Evolutionary conservation across 2,329 filamentous ascomycete genomes (phyloP).

Genomic region (Fusarium continuum): DNA sequence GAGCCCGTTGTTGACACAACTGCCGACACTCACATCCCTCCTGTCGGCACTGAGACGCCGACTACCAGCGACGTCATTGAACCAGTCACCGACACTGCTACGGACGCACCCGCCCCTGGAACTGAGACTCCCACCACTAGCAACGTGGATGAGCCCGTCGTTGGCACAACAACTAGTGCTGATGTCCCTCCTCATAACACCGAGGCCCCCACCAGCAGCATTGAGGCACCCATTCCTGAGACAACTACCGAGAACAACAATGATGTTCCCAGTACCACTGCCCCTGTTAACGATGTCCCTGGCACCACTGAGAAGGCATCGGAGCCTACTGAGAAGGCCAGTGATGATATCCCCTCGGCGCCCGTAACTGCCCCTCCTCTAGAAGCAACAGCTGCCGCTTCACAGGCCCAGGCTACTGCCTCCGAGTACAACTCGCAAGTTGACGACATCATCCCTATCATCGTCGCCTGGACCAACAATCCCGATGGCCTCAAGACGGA

Average conservation of each 20-base stretch:
- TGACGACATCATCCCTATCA: conserved; percentile 8
- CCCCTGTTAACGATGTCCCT: neutral
- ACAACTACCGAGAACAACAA: neutral
- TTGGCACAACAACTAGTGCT: neutral
- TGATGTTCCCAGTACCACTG: neutral
- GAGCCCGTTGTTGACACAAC: neutral
- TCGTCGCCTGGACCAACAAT: conserved; percentile 2
- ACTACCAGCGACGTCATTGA: neutral
- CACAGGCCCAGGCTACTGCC: conserved; percentile 6
- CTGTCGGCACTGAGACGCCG: neutral
- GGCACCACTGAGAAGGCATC: neutral
- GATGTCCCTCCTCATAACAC: neutral
- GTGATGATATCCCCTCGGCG: neutral
- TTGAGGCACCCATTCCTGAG: neutral
- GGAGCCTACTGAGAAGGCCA: neutral
- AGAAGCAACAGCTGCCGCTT: neutral
- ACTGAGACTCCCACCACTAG: neutral
- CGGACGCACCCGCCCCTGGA: neutral
- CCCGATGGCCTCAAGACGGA: conserved; percentile 9
- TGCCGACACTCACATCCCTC: neutral
- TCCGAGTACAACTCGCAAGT: conserved; percentile 12
- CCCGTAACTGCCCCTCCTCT: neutral
- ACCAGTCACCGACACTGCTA: neutral
- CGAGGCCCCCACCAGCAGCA: neutral
- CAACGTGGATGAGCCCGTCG: neutral